A percentile compares a stretch with the other conserved stretches of the same genome.
These are phyloP conservation scores for Fusarium decemcellulare DNA, from an alignment of 2,329 filamentous ascomycete genomes.

Conservation along the genomic window DNA sequence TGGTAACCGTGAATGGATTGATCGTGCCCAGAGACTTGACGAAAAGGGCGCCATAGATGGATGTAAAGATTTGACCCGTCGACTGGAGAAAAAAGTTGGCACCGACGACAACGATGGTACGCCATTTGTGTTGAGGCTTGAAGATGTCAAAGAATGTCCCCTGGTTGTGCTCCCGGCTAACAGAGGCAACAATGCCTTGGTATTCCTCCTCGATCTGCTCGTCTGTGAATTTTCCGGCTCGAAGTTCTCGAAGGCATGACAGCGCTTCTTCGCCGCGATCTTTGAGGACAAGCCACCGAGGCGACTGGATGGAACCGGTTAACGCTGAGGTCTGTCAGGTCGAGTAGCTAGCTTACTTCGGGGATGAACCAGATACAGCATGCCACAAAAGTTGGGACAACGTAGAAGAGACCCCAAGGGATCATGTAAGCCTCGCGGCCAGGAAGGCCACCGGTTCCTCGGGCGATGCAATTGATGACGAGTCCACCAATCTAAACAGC, in stretches of 20 bases:
- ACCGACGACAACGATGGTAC: conserved; percentile 34
- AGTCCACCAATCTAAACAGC: conserved; percentile 13
- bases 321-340: no score
- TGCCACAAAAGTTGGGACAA: conserved; percentile 50
- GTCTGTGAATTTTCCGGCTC: conserved; percentile 38
- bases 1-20: conserved; percentile 44
- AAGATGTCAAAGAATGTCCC: conserved; percentile 38
- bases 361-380: background rate
- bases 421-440: conserved; percentile 51
- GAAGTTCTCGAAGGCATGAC: conserved; percentile 37
- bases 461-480: conserved; percentile 43
- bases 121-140: conserved; percentile 33
- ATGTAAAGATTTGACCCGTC: no score
- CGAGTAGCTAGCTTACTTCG: no score
- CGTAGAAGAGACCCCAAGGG: conserved; percentile 51
- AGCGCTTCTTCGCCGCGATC: conserved; percentile 46
- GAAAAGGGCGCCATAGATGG: no score
- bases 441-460: conserved; percentile 45
- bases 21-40: conserved; percentile 42
- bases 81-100: conserved; percentile 42
- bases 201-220: conserved; percentile 43
- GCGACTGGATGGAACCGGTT: no score
- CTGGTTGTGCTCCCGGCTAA: conserved; percentile 41
- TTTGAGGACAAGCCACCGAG: no score
- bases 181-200: conserved; percentile 13